Evolutionary conservation across 306 rosid genomes (phyloP).

Genomic region (Pueraria montana): DNA sequence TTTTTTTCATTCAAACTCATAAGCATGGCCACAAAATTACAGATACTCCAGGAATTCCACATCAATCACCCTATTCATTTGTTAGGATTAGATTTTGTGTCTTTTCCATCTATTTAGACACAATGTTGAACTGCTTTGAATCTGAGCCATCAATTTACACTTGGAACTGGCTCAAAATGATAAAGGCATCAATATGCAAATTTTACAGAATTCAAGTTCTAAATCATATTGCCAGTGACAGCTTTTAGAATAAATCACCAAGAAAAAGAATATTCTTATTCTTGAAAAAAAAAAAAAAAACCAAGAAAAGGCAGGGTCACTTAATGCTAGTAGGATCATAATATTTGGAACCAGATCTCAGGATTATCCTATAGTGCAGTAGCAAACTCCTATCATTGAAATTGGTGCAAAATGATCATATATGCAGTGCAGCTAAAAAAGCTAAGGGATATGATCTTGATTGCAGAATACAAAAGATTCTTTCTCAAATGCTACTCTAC

Average conservation of each 20-base stretch:
- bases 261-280: background rate
- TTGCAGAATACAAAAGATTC: slow-evolving; percentile 8
- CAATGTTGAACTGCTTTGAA: background rate
- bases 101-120: background rate
- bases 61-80: slow-evolving; percentile 15
- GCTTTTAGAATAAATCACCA: background rate
- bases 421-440: background rate
- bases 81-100: background rate
- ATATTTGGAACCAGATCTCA: slow-evolving; percentile 3
- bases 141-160: slow-evolving; percentile 6
- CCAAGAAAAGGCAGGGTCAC: slow-evolving; percentile 31
- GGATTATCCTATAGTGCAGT: background rate
- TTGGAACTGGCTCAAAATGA: slow-evolving; percentile 19
- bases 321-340: background rate
- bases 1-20: background rate
- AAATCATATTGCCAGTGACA: slow-evolving; percentile 12
- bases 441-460: background rate
- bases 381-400: background rate
- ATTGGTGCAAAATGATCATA: slow-evolving; percentile 1
- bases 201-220: slow-evolving; percentile 4
- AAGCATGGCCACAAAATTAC: background rate
- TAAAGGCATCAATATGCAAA: background rate
- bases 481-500: background rate
- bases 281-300: background rate
- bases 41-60: slow-evolving; percentile 15